Base-by-base conservation (phyloP, 306 rosid species). In the Malus fusca region DNA sequence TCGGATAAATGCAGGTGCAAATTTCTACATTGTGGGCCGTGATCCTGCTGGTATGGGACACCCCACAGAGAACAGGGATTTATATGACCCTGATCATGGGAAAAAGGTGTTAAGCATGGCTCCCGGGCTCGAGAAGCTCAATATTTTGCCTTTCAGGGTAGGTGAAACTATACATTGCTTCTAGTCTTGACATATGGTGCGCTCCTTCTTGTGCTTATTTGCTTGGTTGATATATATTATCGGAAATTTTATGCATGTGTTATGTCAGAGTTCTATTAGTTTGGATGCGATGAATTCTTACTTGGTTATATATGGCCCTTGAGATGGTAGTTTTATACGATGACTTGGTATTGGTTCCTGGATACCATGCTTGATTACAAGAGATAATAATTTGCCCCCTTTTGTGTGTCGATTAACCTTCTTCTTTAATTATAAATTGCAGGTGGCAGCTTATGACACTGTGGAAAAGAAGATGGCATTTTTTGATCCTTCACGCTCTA, bases 41-140 rank as follows among this genome's bases (percentile, higher is more conserved):
- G 99, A 95, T 78, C 99, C 99, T 58, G 98, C 97, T 23, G 98
- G 98, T 72, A 92, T 95, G 97, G 90, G 96, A 66, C 98, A 95
- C 85, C 98, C 98, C 69, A 88, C 90, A 63, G 96, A 95, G 89
- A 87, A 92, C 75, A 87, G 97, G 84, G 99, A 95, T 81, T 84
- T 95, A 73, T 95, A 92, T 63, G 91, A 92, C 74, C 99, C 99
- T 40, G 97, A 92, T 81, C 99, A 95, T 66, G 99, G 99, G 71
- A 95, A 92, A 84, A 95, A 84, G 88, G 98, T 95, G 17, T 87
- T 95, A 65, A 88, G 92, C 86, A 92, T 92, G 96, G 97, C 99
- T 80, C 99, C 97, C 66, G 99, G 99, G 69, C 91, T 95, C 25
- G 97, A 92, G 84, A 95, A 92, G 87, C 96, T 95, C 26, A 92